Evolutionary conservation across 306 rosid species (phyloP).

Genomic region (Trifolium repens): DNA sequence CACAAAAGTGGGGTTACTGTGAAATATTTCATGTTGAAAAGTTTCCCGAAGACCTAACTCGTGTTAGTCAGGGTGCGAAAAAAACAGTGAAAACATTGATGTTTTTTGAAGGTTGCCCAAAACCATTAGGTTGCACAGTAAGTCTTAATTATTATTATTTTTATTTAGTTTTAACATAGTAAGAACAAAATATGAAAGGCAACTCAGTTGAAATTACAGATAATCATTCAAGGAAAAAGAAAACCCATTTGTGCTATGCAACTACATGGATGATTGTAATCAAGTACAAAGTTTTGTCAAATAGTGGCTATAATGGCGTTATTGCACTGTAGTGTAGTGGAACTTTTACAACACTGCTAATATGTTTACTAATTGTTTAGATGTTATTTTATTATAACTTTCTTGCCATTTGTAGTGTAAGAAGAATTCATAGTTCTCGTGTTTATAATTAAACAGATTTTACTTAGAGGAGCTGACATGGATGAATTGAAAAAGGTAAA

Average conservation of each 20-base stretch:
- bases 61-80: constrained; percentile 70
- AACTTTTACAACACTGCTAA: too few relatives aligned
- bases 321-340: background rate
- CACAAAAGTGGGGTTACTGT: constrained; percentile 87
- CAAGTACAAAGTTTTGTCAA: background rate
- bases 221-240: background rate
- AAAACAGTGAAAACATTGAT: constrained; percentile 84
- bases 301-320: background rate
- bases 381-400: constrained; percentile 12
- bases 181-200: constrained; percentile 1
- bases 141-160: constrained; percentile 45
- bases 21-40: constrained; percentile 82
- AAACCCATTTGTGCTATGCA: constrained; percentile 20
- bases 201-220: constrained; percentile 13
- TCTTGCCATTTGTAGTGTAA: constrained; percentile 14
- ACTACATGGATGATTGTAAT: background rate
- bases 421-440: constrained; percentile 43
- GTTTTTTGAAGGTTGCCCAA: constrained; percentile 98
- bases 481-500: constrained; percentile 92
- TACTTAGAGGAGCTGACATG: constrained; percentile 85
- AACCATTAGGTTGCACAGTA: constrained; percentile 96
- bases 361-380: constrained; percentile 3
- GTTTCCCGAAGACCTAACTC: constrained; percentile 70
- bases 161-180: constrained; percentile 2
- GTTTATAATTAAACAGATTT: constrained; percentile 63